Conservation (phyloP, 345 rosid genomes). For the Syzygium jambos region DNA sequence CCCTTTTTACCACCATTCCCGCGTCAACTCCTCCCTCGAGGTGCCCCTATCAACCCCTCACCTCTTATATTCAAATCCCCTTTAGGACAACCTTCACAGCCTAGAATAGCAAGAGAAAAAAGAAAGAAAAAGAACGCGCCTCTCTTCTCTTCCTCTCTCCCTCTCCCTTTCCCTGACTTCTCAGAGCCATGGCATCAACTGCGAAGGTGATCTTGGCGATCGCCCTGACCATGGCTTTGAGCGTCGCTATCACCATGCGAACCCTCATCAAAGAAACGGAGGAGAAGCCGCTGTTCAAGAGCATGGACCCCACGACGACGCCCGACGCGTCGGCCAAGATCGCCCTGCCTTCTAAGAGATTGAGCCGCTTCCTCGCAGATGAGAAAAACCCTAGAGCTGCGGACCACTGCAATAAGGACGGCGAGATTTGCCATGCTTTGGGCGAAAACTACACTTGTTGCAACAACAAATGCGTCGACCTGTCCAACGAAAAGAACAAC, state of each 20-base stretch:
- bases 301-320: background rate
- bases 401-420: slow-evolving; percentile 46
- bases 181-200: slow-evolving; percentile 22
- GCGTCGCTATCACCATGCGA: slow-evolving; percentile 25
- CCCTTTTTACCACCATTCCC: slow-evolving; percentile 31
- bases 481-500: slow-evolving; percentile 33
- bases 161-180: background rate
- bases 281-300: background rate
- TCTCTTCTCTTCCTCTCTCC: background rate
- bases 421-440: slow-evolving; percentile 19
- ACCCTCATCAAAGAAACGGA: slow-evolving; percentile 6
- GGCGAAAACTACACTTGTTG: slow-evolving; percentile 46
- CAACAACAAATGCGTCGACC: slow-evolving; percentile 66
- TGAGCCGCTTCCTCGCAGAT: slow-evolving; percentile 53
- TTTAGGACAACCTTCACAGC: background rate
- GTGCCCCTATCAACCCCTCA: background rate
- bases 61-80: background rate
- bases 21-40: slow-evolving; percentile 44
- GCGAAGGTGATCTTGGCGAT: slow-evolving; percentile 28
- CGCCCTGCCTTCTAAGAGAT: slow-evolving; percentile 19
- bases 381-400: slow-evolving; percentile 57
- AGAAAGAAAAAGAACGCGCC: background rate
- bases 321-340: background rate
- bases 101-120: background rate
- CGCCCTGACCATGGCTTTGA: slow-evolving; percentile 34